Evolutionary conservation across 257 asterid genomes (phyloP).

Genomic region (Solanum sejunctum): DNA sequence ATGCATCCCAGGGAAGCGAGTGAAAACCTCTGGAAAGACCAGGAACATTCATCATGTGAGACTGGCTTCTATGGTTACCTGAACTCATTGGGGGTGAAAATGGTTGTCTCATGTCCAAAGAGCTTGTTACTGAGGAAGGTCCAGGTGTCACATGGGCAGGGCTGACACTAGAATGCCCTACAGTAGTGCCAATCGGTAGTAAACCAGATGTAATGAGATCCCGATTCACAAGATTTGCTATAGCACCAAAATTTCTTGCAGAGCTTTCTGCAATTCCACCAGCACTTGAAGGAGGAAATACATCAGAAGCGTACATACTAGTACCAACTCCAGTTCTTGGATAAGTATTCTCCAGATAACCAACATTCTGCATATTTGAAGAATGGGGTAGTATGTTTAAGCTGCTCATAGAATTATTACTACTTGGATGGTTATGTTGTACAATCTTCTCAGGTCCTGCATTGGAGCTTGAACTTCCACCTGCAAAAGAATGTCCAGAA

Average conservation of each 20-base stretch:
- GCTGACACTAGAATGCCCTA: constrained; percentile 28
- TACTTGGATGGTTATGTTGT: constrained; percentile 31
- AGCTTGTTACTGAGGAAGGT: constrained; percentile 18
- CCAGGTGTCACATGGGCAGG: constrained; percentile 14
- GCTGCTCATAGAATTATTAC: constrained; percentile 26
- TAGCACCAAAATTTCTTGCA: constrained; percentile 24
- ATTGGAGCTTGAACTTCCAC: constrained; percentile 55
- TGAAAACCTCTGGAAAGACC: constrained; percentile 29
- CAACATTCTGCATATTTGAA: constrained; percentile 18
- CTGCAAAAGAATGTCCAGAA: constrained; percentile 44
- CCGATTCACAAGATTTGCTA: constrained; percentile 30
- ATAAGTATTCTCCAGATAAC: constrained; percentile 27
- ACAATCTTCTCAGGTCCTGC: constrained; percentile 28
- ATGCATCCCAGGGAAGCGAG: constrained; percentile 38
- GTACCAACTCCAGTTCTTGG: constrained; percentile 30
- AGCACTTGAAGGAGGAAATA: constrained; percentile 30
- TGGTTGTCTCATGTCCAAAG: constrained; percentile 24
- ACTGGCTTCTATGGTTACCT: constrained; percentile 19
- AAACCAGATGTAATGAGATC: constrained; percentile 27
- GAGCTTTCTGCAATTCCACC: constrained; percentile 30
- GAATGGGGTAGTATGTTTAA: constrained; percentile 28
- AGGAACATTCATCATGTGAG: constrained; percentile 29
- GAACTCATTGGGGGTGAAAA: constrained; percentile 22
- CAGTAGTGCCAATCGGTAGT: constrained; percentile 20
- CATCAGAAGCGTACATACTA: constrained; percentile 18